Percentiles rank a stretch among this genome's conserved stretches.
phyloP scores from a whole-genome alignment of 208 protist genomes.

The Crithidia fasciculata region DNA sequence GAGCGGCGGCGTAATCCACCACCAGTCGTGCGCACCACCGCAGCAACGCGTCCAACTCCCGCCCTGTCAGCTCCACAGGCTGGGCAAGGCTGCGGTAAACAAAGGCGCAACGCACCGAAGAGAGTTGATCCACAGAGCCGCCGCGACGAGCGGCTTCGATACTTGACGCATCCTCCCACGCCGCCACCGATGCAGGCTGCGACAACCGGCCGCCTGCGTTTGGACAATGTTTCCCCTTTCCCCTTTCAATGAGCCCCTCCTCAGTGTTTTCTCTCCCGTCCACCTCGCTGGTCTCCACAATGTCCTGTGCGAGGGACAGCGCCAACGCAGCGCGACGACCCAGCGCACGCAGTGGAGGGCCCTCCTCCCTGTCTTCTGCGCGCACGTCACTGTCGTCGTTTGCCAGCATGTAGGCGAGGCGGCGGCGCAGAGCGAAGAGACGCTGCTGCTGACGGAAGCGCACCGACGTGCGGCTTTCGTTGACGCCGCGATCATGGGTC shows the following conservation, averaged over 20 bases:
- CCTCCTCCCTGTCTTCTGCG: neutral
- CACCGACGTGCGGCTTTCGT: neutral
- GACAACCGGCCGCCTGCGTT: too few species aligned
- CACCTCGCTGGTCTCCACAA: neutral
- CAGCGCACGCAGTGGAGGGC: neutral
- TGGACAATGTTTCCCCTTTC: neutral
- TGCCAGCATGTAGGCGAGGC: conserved; percentile 33
- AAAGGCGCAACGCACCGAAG: neutral
- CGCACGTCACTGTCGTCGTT: neutral
- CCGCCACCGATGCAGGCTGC: too few species aligned
- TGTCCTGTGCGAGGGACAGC: conserved; percentile 28
- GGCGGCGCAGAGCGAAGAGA: conserved; percentile 30
- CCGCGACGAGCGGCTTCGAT: too few species aligned
- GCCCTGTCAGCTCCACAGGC: conserved; percentile 24
- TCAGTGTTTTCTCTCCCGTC: neutral
- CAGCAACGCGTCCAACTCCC: conserved; percentile 41
- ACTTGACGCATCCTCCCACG: too few species aligned
- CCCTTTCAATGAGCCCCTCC: neutral
- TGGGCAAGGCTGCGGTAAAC: conserved; percentile 1
- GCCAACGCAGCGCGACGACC: conserved; percentile 14
- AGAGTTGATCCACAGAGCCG: neutral
- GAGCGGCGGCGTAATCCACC: neutral
- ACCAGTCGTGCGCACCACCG: conserved; percentile 37
- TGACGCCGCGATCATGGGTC: too few species aligned
- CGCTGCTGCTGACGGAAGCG: conserved; percentile 29